phyloP scores from a whole-genome alignment of 2,329 filamentous ascomycete species.

The Iodosphaeria phyllophila region DNA sequence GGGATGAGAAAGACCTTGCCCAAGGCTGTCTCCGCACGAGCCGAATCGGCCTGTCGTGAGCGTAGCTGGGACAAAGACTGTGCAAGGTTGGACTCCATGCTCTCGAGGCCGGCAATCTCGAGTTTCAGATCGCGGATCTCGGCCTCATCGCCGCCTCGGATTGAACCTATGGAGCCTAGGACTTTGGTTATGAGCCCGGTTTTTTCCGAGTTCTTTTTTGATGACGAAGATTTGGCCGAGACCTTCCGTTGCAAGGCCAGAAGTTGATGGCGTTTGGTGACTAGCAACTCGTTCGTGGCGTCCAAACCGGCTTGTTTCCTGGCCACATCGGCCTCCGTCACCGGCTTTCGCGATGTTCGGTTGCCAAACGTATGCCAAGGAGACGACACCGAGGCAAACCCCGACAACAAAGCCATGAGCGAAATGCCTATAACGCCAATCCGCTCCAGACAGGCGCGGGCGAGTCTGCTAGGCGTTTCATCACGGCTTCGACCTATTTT shows the following conservation, averaged over 20 bases:
- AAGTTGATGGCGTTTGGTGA: slow-evolving; percentile 54
- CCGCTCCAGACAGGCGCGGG: slow-evolving; percentile 40
- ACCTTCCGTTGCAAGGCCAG: slow-evolving; percentile 49
- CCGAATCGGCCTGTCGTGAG: slow-evolving; percentile 41
- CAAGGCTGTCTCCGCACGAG: slow-evolving; percentile 44
- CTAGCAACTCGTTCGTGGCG: slow-evolving; percentile 62
- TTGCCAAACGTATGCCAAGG: slow-evolving; percentile 71
- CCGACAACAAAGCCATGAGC: slow-evolving; percentile 73
- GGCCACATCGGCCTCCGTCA: slow-evolving; percentile 56
- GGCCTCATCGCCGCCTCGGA: slow-evolving; percentile 41
- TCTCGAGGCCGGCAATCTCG: slow-evolving; percentile 62
- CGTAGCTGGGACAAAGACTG: slow-evolving; percentile 46
- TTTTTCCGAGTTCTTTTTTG: no score
- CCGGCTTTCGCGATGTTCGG: slow-evolving; percentile 32
- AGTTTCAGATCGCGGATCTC: slow-evolving; percentile 47
- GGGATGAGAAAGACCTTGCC: slow-evolving; percentile 45
- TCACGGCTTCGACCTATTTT: no score
- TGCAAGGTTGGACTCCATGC: slow-evolving; percentile 57
- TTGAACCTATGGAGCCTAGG: slow-evolving; percentile 50
- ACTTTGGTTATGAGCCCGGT: slow-evolving; percentile 54
- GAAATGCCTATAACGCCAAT: slow-evolving; percentile 75
- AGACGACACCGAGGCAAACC: slow-evolving; percentile 74
- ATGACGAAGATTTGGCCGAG: slow-evolving; percentile 17
- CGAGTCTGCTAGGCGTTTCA: slow-evolving; percentile 20
- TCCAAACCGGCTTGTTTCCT: slow-evolving; percentile 65